Percentiles rank a stretch among this genome's conserved stretches.
phyloP scores from a whole-genome alignment of 2,329 filamentous ascomycete genomes.

The Trichoderma semiorbis region DNA sequence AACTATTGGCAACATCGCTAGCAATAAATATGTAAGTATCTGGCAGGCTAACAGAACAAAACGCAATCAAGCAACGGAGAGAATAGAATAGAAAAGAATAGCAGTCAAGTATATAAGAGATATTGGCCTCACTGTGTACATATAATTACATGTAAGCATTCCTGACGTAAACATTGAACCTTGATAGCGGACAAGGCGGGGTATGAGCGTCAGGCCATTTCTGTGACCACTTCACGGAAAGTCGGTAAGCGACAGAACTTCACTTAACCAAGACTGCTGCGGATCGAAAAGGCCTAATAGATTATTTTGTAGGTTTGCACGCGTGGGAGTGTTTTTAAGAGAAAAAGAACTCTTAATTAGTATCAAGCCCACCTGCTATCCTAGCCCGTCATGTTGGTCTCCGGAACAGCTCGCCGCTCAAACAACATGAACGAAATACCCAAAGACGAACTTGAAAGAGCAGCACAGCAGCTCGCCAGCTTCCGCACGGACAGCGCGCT shows the following conservation, averaged over 20 bases:
- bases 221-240: background rate
- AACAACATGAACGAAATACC: slow-evolving; percentile 21
- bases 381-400: background rate
- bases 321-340: background rate
- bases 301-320: background rate
- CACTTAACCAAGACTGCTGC: background rate
- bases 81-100: too few relatives aligned
- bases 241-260: background rate
- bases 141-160: background rate
- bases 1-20: too few relatives aligned
- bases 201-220: background rate
- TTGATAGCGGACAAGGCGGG: background rate
- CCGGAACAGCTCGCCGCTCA: background rate
- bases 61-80: too few relatives aligned
- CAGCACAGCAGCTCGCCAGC: slow-evolving; percentile 28
- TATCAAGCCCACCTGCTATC: background rate
- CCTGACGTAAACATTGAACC: background rate
- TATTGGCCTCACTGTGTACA: too few relatives aligned
- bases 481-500: slow-evolving; percentile 30
- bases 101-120: too few relatives aligned
- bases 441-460: slow-evolving; percentile 29
- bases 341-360: background rate
- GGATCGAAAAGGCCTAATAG: background rate
- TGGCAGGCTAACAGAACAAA: too few relatives aligned
- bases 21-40: too few relatives aligned